Percentiles rank a stretch among this genome's conserved stretches.
These are phyloP conservation scores for Trichoderma koningiopsis DNA, from an alignment of 2,329 filamentous ascomycete species.

Conservation along the genomic window DNA sequence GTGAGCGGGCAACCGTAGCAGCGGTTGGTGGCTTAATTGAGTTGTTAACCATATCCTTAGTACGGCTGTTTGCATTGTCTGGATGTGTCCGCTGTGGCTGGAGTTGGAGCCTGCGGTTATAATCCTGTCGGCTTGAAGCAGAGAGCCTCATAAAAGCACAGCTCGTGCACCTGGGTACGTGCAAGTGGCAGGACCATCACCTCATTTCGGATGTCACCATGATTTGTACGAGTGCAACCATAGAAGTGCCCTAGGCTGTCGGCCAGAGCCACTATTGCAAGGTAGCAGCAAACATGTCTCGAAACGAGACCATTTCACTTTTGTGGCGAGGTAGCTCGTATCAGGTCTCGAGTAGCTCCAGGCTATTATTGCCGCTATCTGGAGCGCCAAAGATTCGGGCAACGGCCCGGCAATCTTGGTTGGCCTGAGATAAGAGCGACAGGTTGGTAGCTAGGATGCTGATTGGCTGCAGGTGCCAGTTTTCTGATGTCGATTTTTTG, in stretches of 20 bases:
- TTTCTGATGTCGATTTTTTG: conserved; percentile 48
- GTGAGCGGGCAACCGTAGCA: background rate
- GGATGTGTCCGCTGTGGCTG: background rate
- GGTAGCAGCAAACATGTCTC: conserved; percentile 1
- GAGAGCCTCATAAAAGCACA: background rate
- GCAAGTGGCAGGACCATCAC: conserved; percentile 10
- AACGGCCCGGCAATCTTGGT: conserved; percentile 36
- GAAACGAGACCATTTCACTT: background rate
- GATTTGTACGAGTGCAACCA: conserved; percentile 21
- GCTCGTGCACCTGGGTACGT: background rate
- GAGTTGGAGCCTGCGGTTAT: background rate
- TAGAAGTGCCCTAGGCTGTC: background rate
- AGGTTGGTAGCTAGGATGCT: conserved; percentile 30
- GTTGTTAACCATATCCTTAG: background rate
- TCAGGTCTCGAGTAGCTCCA: conserved; percentile 1
- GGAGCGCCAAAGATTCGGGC: conserved; percentile 30
- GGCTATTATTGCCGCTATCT: conserved; percentile 19
- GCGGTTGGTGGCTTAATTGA: background rate
- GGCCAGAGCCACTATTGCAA: background rate
- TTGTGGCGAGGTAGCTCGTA: conserved; percentile 15
- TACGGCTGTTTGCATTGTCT: background rate
- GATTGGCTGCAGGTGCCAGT: conserved; percentile 43
- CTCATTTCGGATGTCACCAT: conserved; percentile 21
- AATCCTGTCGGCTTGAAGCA: background rate
- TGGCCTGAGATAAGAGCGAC: conserved; percentile 48